Conservation (phyloP, 345 rosid species). For the Corchorus capsularis region DNA sequence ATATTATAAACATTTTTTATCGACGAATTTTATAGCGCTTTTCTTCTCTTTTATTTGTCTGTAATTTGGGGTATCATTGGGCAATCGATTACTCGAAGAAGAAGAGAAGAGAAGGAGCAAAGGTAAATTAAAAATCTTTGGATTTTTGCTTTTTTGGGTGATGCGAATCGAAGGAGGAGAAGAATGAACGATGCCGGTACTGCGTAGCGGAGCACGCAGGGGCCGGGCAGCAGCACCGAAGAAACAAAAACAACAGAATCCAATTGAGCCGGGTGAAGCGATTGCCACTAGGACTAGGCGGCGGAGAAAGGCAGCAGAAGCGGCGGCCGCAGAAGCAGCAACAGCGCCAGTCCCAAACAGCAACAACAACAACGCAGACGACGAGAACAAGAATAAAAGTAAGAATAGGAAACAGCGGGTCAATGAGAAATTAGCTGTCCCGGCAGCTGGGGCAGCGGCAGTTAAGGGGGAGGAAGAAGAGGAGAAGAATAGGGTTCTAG, state of each 20-base stretch:
- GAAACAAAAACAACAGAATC: conserved; percentile 23
- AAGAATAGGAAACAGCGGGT: conserved; percentile 17
- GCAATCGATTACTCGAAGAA: conserved; percentile 15
- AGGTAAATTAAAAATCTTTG: background rate
- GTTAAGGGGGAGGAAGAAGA: conserved; percentile 23
- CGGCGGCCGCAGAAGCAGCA: conserved; percentile 29
- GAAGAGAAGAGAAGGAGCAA: background rate
- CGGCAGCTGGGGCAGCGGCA: conserved; percentile 23
- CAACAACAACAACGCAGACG: background rate
- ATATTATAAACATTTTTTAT: too few relatives aligned
- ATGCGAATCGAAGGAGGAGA: conserved; percentile 35
- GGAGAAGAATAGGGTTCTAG: conserved; percentile 17
- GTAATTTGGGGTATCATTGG: background rate
- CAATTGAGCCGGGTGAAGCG: conserved; percentile 46
- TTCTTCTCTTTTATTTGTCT: background rate
- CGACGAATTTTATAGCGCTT: background rate
- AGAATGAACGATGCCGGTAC: conserved; percentile 73
- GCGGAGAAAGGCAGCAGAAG: conserved; percentile 54
- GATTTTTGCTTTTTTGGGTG: background rate
- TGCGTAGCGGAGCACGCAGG: conserved; percentile 66
- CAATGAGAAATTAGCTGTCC: conserved; percentile 35
- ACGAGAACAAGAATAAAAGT: conserved; percentile 15
- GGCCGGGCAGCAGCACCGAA: conserved; percentile 42
- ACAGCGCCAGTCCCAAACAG: conserved; percentile 12
- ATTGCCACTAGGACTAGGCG: conserved; percentile 63